phyloP scores from a whole-genome alignment of 139 green algal species.

The Haematococcus sp. region DNA sequence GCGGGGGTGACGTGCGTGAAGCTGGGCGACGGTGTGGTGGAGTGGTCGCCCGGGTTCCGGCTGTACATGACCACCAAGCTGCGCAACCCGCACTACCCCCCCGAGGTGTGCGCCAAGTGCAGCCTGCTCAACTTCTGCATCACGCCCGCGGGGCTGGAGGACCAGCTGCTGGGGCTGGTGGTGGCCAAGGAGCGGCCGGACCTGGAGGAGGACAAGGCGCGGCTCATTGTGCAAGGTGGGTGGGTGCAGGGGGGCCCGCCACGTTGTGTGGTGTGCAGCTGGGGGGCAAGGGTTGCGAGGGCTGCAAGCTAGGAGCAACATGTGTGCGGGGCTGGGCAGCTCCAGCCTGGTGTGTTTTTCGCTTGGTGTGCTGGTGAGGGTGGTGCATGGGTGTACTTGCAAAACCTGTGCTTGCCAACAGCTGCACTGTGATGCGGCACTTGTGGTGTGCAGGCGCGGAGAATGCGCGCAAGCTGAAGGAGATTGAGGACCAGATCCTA shows the following conservation, averaged over 20 bases:
- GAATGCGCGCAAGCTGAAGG: conserved; percentile 67
- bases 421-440: not conserved
- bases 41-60: conserved; percentile 69
- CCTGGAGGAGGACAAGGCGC: conserved; percentile 73
- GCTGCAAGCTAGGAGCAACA: too few species aligned
- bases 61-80: conserved; percentile 88
- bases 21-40: conserved; percentile 71
- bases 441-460: conserved; percentile 41
- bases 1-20: conserved; percentile 62
- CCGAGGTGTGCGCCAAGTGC: conserved; percentile 63
- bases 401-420: too few species aligned
- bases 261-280: too few species aligned
- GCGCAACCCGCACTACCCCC: conserved; percentile 80
- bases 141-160: conserved; percentile 69
- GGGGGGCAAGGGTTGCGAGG: too few species aligned
- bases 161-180: conserved; percentile 68
- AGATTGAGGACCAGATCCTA: conserved; percentile 83
- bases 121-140: conserved; percentile 81
- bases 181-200: conserved; percentile 69
- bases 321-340: too few species aligned
- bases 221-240: conserved; percentile 62
- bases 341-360: too few species aligned
- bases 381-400: too few species aligned
- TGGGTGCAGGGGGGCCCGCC: too few species aligned
- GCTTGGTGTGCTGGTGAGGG: too few species aligned